Conservation (phyloP, 441 rosid genomes). For the Isatis lusitanica region DNA sequence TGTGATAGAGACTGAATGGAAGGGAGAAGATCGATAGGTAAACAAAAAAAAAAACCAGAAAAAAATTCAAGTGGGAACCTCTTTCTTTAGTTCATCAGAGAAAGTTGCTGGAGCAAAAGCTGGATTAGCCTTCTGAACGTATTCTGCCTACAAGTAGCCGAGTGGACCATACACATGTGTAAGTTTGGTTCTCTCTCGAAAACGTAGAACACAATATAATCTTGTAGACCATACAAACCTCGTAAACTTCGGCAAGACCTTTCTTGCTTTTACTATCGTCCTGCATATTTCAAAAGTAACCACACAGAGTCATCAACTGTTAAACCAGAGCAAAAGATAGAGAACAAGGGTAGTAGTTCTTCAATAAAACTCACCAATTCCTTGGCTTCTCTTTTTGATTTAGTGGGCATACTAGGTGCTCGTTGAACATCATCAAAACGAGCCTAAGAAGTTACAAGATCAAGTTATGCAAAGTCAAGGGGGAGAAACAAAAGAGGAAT, state of each 20-base stretch:
- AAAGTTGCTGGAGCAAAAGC: constrained; percentile 65
- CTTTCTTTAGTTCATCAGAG: constrained; percentile 85
- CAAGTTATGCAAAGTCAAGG: neutral
- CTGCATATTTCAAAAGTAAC: constrained; percentile 46
- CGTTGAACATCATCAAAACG: constrained; percentile 75
- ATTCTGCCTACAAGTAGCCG: constrained; percentile 67
- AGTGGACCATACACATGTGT: neutral
- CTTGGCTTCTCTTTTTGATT: constrained; percentile 66
- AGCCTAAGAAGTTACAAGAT: constrained; percentile 46
- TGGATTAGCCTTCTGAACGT: constrained; percentile 65
- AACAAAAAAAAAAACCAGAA: neutral
- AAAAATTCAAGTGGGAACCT: constrained; percentile 44
- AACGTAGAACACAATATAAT: neutral
- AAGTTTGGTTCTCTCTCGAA: constrained; percentile 9
- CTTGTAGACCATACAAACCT: constrained; percentile 56
- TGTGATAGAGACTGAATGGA: neutral
- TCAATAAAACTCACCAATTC: constrained; percentile 57
- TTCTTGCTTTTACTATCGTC: constrained; percentile 89
- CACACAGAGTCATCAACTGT: constrained; percentile 2
- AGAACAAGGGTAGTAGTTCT: neutral
- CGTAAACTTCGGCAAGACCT: constrained; percentile 92
- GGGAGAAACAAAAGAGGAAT: neutral
- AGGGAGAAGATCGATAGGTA: neutral
- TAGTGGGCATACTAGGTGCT: constrained; percentile 53
- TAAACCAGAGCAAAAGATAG: neutral